A percentile compares a stretch with the other conserved stretches of the same genome.
Evolutionary conservation across 495 filamentous ascomycete species (phyloP).

Genomic region (Neurospora sublineolata): DNA sequence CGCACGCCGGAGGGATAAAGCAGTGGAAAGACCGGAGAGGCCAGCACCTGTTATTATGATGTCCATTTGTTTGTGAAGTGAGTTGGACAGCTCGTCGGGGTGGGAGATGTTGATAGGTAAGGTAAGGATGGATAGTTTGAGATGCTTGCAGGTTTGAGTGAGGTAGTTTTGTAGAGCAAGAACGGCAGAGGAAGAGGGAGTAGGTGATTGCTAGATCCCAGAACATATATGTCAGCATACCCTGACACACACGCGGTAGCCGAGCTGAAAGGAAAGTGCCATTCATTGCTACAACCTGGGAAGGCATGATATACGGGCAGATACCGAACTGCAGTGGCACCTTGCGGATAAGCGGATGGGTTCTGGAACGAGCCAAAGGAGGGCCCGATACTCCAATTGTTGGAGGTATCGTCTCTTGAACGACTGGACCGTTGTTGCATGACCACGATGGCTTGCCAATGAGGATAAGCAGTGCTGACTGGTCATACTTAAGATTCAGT

Average conservation of each 20-base stretch:
- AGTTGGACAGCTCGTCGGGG: neutral
- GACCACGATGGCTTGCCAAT: no score
- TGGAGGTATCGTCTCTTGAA: neutral
- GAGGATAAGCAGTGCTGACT: no score
- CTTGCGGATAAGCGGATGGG: neutral
- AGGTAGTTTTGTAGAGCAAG: neutral
- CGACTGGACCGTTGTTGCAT: neutral
- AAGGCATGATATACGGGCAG: neutral
- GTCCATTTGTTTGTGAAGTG: slow-evolving; percentile 3
- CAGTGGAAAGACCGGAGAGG: slow-evolving; percentile 45
- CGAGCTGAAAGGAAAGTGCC: neutral
- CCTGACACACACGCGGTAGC: neutral
- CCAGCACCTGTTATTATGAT: slow-evolving; percentile 47
- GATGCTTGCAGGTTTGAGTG: no score
- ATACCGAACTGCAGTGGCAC: neutral
- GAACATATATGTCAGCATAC: neutral
- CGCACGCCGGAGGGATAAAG: slow-evolving; percentile 39
- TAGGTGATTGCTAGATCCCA: neutral
- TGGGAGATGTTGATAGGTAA: neutral
- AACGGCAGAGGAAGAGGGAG: neutral
- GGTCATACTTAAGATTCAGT: no score
- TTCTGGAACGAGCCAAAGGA: neutral
- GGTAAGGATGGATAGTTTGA: neutral
- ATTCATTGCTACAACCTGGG: neutral
- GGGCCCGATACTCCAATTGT: fast-evolving